Evolutionary conservation across 2,329 filamentous ascomycete genomes (phyloP).

Genomic region (Beauveria sp.): DNA sequence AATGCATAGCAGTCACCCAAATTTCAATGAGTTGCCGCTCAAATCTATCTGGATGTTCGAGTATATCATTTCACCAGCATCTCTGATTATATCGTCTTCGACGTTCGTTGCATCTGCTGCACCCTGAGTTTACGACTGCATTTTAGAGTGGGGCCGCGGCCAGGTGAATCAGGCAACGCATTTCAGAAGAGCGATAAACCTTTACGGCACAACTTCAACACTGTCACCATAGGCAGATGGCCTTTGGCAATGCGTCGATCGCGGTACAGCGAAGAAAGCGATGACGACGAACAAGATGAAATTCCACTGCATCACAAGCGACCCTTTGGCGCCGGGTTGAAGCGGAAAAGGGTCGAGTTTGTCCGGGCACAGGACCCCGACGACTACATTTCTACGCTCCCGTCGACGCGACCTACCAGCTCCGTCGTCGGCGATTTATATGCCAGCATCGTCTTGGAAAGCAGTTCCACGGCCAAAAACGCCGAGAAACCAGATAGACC

Average conservation of each 20-base stretch:
- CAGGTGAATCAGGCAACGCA: no score
- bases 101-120: no score
- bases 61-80: no score
- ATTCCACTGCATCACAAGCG: slow-evolving; percentile 45
- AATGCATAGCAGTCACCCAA: no score
- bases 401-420: slow-evolving; percentile 17
- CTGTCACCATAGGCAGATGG: neutral
- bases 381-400: slow-evolving; percentile 20
- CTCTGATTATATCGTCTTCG: no score
- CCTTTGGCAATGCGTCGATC: slow-evolving; percentile 20
- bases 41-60: no score
- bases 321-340: slow-evolving; percentile 49
- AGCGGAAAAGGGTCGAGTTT: slow-evolving; percentile 47
- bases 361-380: slow-evolving; percentile 43
- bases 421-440: slow-evolving; percentile 51
- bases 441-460: slow-evolving; percentile 57
- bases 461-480: slow-evolving; percentile 15
- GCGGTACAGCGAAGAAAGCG: slow-evolving; percentile 14
- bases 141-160: no score
- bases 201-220: neutral
- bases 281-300: slow-evolving; percentile 33
- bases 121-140: no score
- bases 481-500: slow-evolving; percentile 2
- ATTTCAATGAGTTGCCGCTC: no score
- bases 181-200: no score